Conservation (phyloP, 2,329 filamentous ascomycete species). For the Chalaropsis thielavioides region DNA sequence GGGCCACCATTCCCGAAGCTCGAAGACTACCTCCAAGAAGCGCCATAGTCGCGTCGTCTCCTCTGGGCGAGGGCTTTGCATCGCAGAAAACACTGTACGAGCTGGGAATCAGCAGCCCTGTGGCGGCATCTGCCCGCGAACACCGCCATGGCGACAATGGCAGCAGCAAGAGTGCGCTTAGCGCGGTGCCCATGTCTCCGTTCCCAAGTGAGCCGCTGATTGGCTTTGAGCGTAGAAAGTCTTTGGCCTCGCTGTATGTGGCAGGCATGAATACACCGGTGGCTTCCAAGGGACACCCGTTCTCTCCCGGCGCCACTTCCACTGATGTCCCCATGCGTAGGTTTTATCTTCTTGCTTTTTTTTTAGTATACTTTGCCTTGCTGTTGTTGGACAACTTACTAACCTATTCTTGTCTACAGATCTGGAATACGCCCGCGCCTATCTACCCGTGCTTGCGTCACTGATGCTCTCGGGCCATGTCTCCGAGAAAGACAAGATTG, state of each 20-base stretch:
- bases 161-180: not conserved
- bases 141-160: not conserved
- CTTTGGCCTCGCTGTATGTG: constrained; percentile 7
- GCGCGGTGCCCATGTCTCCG: constrained; percentile 3
- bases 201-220: constrained; percentile 12
- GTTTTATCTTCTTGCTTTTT: constrained; percentile 21
- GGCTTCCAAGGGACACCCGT: not conserved
- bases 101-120: constrained; percentile 11
- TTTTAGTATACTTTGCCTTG: not conserved
- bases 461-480: constrained; percentile 41
- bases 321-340: constrained; percentile 34
- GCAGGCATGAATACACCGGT: not conserved
- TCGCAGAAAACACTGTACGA: constrained; percentile 10
- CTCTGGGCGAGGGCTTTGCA: not conserved
- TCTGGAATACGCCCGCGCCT: constrained; percentile 32
- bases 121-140: not conserved
- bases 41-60: not conserved
- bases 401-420: constrained; percentile 25
- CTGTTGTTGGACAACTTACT: not conserved
- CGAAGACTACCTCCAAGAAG: constrained; percentile 8
- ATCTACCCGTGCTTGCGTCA: constrained; percentile 39
- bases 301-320: not conserved
- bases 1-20: constrained; percentile 30
- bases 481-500: constrained; percentile 37
- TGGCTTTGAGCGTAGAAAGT: constrained; percentile 15